These are phyloP conservation scores for Sclerotiophoma versabilis DNA, from an alignment of 2,329 filamentous ascomycete species.

Conservation along the genomic window DNA sequence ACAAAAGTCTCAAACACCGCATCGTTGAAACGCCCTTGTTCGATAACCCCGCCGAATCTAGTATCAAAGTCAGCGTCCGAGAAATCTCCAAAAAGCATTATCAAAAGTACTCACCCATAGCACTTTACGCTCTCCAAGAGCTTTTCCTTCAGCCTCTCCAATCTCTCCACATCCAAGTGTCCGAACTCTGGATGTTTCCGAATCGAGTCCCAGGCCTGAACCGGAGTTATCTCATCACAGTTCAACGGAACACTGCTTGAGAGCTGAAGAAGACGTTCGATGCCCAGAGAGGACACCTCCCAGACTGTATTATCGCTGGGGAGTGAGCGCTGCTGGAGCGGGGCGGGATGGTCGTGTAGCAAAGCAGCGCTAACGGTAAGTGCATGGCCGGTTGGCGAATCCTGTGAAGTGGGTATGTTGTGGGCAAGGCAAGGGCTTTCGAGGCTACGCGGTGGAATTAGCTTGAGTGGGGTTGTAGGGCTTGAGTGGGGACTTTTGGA, in stretches of 20 bases:
- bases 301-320: too few relatives aligned
- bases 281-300: background rate
- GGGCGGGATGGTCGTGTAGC: background rate
- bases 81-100: background rate
- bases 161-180: background rate
- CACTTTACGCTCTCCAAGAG: background rate
- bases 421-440: background rate
- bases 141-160: background rate
- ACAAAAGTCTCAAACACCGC: background rate
- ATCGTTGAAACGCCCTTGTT: background rate
- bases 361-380: background rate
- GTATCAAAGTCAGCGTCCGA: background rate
- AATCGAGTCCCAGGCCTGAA: slow-evolving; percentile 50
- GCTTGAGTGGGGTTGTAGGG: background rate
- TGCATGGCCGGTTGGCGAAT: background rate
- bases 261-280: background rate
- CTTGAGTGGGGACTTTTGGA: too few relatives aligned
- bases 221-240: slow-evolving; percentile 44
- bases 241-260: slow-evolving; percentile 16
- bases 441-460: background rate
- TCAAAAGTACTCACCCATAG: background rate
- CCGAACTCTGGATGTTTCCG: slow-evolving; percentile 14
- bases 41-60: background rate
- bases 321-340: background rate
- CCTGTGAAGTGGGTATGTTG: background rate